Evolutionary conservation across 768 basidiomycete genomes (phyloP).

Genomic region (Paxillus ammoniavirescens): DNA sequence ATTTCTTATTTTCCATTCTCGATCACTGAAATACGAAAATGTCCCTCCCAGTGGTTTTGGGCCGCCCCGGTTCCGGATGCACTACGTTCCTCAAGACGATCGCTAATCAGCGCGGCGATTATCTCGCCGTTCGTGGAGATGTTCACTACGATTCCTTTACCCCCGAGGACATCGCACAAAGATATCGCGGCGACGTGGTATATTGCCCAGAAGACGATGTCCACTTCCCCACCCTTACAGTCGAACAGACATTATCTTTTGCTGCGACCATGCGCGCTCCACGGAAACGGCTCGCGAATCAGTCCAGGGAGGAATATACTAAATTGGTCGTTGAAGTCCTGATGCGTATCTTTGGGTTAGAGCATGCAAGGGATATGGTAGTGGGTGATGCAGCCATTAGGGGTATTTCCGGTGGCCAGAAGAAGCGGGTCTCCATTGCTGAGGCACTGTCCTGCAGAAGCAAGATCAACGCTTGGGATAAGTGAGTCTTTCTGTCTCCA

Average conservation of each 20-base stretch:
- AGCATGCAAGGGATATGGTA: conserved; percentile 66
- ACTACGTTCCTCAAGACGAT: conserved; percentile 51
- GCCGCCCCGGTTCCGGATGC: conserved; percentile 70
- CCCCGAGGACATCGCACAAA: conserved; percentile 40
- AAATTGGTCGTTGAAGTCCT: conserved; percentile 43
- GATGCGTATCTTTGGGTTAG: conserved; percentile 71
- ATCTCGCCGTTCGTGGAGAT: conserved; percentile 38
- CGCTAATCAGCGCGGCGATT: conserved; percentile 44
- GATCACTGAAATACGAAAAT: too few relatives aligned
- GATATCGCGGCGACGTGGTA: conserved; percentile 47
- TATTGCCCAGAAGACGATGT: conserved; percentile 46
- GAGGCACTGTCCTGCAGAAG: conserved; percentile 67
- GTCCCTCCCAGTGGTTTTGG: conserved; percentile 63
- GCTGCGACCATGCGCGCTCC: conserved; percentile 50
- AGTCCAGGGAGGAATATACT: conserved; percentile 29
- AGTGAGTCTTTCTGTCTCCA: conserved; percentile 38
- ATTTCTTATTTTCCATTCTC: neutral
- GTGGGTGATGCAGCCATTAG: conserved; percentile 77
- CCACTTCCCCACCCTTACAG: conserved; percentile 51
- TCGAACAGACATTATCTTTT: conserved; percentile 48
- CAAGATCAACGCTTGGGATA: conserved; percentile 73
- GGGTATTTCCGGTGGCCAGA: conserved; percentile 76
- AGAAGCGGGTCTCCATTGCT: conserved; percentile 79
- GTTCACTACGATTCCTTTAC: conserved; percentile 48
- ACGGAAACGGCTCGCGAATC: conserved; percentile 20